Conservation (phyloP, 108 stramenopile species). For the Parietichytrium sp. region DNA sequence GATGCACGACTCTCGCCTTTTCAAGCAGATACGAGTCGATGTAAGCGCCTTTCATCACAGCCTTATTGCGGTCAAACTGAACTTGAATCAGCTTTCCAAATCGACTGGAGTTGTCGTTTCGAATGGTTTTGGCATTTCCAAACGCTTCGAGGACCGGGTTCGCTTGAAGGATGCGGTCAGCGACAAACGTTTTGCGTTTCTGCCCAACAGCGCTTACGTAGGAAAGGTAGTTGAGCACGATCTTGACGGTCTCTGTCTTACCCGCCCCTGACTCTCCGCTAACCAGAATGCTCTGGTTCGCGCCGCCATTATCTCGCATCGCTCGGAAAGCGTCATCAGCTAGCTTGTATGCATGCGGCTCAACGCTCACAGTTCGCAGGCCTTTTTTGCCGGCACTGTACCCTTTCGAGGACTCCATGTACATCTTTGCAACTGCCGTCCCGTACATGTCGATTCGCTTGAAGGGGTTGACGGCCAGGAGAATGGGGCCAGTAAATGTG, state of each 20-base stretch:
- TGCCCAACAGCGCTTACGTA: slow-evolving; percentile 68
- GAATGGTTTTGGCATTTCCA: slow-evolving; percentile 41
- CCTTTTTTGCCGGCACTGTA: slow-evolving; percentile 47
- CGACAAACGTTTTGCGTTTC: slow-evolving; percentile 65
- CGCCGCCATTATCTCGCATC: slow-evolving; percentile 53
- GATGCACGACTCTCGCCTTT: slow-evolving; percentile 60
- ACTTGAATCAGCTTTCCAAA: slow-evolving; percentile 69
- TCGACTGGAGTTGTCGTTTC: slow-evolving; percentile 40
- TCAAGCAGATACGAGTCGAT: slow-evolving; percentile 91
- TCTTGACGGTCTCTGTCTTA: slow-evolving; percentile 95
- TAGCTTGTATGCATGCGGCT: slow-evolving; percentile 62
- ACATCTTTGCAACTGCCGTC: slow-evolving; percentile 41
- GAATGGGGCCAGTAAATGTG: slow-evolving; percentile 59
- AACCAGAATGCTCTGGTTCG: slow-evolving; percentile 85
- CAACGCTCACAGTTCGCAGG: background rate
- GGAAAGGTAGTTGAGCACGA: slow-evolving; percentile 84
- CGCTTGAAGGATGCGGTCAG: slow-evolving; percentile 59
- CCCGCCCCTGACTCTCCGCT: slow-evolving; percentile 90
- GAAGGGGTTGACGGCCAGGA: slow-evolving; percentile 67
- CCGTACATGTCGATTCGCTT: slow-evolving; percentile 60
- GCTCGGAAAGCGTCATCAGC: slow-evolving; percentile 84
- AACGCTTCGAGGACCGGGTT: slow-evolving; percentile 38
- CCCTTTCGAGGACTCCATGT: slow-evolving; percentile 43
- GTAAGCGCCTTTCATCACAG: slow-evolving; percentile 74
- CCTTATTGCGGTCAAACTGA: slow-evolving; percentile 61